Conservation (phyloP, 371 early-diverging fungal species). For the Mucor ambiguus region DNA sequence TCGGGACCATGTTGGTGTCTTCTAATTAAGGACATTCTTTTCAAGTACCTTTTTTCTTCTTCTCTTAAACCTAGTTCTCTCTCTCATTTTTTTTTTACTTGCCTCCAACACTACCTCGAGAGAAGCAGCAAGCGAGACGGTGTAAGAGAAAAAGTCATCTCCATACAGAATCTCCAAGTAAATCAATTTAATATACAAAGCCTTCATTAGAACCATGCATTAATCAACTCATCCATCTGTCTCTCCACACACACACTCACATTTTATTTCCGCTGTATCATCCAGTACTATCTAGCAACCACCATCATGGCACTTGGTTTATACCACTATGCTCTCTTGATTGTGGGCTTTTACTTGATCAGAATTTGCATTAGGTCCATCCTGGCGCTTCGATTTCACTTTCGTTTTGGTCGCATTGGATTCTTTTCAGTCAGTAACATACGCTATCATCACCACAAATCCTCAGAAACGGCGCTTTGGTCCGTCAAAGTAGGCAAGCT, state of each 20-base stretch:
- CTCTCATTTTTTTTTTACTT: background rate
- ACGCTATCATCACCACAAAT: slow-evolving; percentile 36
- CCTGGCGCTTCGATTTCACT: slow-evolving; percentile 39
- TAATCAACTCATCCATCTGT: background rate
- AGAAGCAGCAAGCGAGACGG: background rate
- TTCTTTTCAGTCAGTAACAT: slow-evolving; percentile 47
- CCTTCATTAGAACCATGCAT: background rate
- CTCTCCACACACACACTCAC: no score
- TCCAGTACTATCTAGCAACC: background rate
- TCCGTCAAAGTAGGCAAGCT: slow-evolving; percentile 45
- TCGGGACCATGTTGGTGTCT: slow-evolving; percentile 1
- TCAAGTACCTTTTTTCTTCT: background rate
- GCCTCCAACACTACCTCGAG: background rate
- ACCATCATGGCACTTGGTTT: slow-evolving; percentile 15
- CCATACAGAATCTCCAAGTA: background rate
- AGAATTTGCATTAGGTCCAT: slow-evolving; percentile 17
- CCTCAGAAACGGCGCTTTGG: slow-evolving; percentile 23
- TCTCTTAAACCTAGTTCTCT: background rate
- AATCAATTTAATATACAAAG: background rate
- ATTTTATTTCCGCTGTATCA: background rate
- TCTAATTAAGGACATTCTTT: slow-evolving; percentile 4
- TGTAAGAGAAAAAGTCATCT: background rate
- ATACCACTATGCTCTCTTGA: slow-evolving; percentile 15
- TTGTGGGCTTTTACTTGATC: slow-evolving; percentile 8
- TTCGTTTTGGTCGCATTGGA: slow-evolving; percentile 44